Percentiles rank a stretch among this genome's conserved stretches.
Evolutionary conservation across 176 grass and related monocot genomes (phyloP).

Genomic region (Phragmites australis): DNA sequence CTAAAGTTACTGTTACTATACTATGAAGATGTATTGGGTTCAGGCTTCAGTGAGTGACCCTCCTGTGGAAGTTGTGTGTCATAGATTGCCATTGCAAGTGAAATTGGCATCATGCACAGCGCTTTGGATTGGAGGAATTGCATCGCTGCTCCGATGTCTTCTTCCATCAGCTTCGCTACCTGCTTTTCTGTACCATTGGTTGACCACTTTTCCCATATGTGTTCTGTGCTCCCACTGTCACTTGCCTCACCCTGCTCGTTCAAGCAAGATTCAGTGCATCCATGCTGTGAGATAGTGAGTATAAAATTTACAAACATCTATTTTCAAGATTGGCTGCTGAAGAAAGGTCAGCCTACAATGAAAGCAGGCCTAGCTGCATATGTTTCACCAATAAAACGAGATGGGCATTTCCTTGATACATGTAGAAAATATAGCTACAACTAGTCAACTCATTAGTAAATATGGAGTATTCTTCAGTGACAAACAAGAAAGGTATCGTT

Average conservation of each 20-base stretch:
- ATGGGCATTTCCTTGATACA: neutral
- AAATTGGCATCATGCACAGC: constrained; percentile 92
- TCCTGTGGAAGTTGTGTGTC: constrained; percentile 67
- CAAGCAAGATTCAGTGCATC: constrained; percentile 6
- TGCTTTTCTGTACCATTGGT: constrained; percentile 85
- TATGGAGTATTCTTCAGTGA: neutral
- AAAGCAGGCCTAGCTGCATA: neutral
- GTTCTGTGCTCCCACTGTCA: constrained; percentile 63
- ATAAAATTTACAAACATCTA: neutral
- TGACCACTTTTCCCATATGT: constrained; percentile 91
- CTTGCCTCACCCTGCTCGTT: constrained; percentile 68
- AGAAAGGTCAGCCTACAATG: neutral
- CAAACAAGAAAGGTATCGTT: neutral
- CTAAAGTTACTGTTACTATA: constrained; percentile 30
- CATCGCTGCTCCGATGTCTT: constrained; percentile 83
- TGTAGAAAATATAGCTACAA: constrained; percentile 6
- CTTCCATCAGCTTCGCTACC: constrained; percentile 89
- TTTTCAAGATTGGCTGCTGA: constrained; percentile 8
- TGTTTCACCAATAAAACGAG: constrained; percentile 14
- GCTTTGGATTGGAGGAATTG: constrained; percentile 94
- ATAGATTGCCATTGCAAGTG: constrained; percentile 87
- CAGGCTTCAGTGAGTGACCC: constrained; percentile 59
- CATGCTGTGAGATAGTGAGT: neutral
- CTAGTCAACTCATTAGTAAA: constrained; percentile 34
- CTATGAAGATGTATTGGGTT: constrained; percentile 70